These are phyloP conservation scores for Nothophaeocryptopus gaeumannii DNA, from an alignment of 2,329 filamentous ascomycete species.

Conservation along the genomic window DNA sequence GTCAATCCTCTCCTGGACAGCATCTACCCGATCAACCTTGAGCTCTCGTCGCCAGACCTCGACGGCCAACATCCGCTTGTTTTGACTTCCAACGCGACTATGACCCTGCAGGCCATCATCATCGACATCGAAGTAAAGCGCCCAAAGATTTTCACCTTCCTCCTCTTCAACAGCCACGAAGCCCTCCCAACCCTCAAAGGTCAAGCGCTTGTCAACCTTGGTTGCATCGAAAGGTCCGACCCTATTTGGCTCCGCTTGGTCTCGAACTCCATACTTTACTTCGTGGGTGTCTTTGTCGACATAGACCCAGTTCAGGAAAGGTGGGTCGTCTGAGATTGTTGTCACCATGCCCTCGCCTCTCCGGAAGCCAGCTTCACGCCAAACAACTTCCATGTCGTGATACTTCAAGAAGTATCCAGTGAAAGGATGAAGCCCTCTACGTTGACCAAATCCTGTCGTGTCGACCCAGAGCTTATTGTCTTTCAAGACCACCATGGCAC, in stretches of 20 bases:
- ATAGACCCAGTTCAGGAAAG: slow-evolving; percentile 67
- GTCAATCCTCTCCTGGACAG: slow-evolving; percentile 29
- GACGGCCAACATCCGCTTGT: slow-evolving; percentile 33
- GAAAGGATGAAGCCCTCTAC: slow-evolving; percentile 41
- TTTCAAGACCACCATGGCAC: slow-evolving; percentile 30
- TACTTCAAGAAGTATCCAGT: slow-evolving; percentile 50
- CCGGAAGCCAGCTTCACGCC: slow-evolving; percentile 33
- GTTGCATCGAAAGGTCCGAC: slow-evolving; percentile 82
- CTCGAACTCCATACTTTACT: slow-evolving; percentile 54
- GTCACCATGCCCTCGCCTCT: slow-evolving; percentile 46
- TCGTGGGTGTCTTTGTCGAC: slow-evolving; percentile 59
- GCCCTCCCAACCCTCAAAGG: slow-evolving; percentile 55
- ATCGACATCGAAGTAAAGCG: slow-evolving; percentile 49
- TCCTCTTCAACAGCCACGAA: slow-evolving; percentile 56
- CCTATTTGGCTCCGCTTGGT: slow-evolving; percentile 66
- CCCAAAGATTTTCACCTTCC: slow-evolving; percentile 44
- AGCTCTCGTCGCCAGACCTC: slow-evolving; percentile 34
- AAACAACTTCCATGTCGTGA: slow-evolving; percentile 40
- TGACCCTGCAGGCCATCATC: slow-evolving; percentile 43
- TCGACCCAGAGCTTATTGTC: slow-evolving; percentile 44
- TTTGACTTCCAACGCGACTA: slow-evolving; percentile 24
- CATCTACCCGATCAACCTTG: slow-evolving; percentile 23
- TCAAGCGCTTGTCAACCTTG: slow-evolving; percentile 58
- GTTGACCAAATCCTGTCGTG: slow-evolving; percentile 14
- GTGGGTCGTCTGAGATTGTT: slow-evolving; percentile 52